Conservation (phyloP, 352 stramenopile genomes). For the Pythium sp. region DNA sequence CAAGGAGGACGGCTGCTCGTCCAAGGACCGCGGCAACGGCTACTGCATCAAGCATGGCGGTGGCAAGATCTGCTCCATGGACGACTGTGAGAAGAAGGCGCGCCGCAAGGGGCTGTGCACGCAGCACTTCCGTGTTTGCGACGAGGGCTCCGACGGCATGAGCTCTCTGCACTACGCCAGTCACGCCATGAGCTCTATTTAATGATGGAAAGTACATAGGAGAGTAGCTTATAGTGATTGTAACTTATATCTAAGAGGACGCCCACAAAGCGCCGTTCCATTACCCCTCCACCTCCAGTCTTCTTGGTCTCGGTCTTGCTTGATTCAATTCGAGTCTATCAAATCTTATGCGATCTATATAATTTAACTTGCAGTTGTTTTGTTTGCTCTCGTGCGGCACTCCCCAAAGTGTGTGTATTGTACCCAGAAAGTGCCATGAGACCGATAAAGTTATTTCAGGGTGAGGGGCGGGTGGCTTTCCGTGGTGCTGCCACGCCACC, state of each 20-base stretch:
- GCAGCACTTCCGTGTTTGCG: slow-evolving; percentile 67
- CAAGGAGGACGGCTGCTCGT: slow-evolving; percentile 70
- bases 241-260: not conserved
- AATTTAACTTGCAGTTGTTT: not conserved
- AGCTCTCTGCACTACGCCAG: slow-evolving; percentile 10
- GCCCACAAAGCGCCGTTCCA: not conserved
- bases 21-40: slow-evolving; percentile 79
- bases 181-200: slow-evolving; percentile 11
- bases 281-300: not conserved
- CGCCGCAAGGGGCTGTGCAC: slow-evolving; percentile 80
- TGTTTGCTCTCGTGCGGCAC: not conserved
- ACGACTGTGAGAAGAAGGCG: slow-evolving; percentile 77
- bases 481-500: not conserved
- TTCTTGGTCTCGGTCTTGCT: not conserved
- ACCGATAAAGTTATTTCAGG: not conserved
- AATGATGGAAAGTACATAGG: not conserved
- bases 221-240: not conserved
- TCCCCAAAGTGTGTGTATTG: not conserved
- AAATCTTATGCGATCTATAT: not conserved
- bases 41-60: slow-evolving; percentile 85
- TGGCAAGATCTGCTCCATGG: slow-evolving; percentile 77
- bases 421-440: not conserved
- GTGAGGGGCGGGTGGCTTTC: not conserved
- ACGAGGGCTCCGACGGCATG: slow-evolving; percentile 24
- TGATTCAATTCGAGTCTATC: too few relatives aligned